Base-by-base conservation (phyloP, 768 basidiomycete genomes). In the Termitomyces titanicus region DNA sequence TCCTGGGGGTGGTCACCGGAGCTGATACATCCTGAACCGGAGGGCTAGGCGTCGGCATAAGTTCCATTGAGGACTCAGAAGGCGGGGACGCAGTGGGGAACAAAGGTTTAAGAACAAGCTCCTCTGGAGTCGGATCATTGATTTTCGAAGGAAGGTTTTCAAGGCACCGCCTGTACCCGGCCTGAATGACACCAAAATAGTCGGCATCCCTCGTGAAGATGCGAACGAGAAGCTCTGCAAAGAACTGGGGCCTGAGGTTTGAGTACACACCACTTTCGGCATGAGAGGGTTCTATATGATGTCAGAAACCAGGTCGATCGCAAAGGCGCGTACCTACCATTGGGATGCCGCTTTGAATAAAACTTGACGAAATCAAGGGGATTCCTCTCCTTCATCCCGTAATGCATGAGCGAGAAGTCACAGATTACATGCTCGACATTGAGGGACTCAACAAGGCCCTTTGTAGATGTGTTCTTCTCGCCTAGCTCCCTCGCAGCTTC, bases 301-400 rank as follows among this genome's bases (percentile, higher is more conserved):
- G 8, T 31, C 22, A 40, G 25, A 33, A 27, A 4, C 0, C 4
- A 1, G 44, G 9, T 34, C 2, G 20, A 22, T 5, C 27, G 15
- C 25, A 9, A n/a, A 33, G 24, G 25, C 34, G 38, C 43, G 12
- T 50, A 12, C 67, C 77, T 55, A 91, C 89, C 61, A 54, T 84
- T 68, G 0, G 81, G 81, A 17, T 79, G 74, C 13, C 74, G 71
- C 67, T 92, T 92, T 0, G 84, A 82, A 62, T 91, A 92, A 63
- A 92, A 94, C 64, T 77, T 82, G 51, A 91, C 81, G 15, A 70
- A 76, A 43, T 86, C 79, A 44, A 92, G 64, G 1, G 92, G 92
- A 61, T 89, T 89, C 57, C 73, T 67, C 42, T 82, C 80, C 59
- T 79, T 74, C 83, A 87, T 89, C 3, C 91, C 92, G 61, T 88